Conservation (phyloP, 2,329 filamentous ascomycete species). For the Colletotrichum cordylinicola region DNA sequence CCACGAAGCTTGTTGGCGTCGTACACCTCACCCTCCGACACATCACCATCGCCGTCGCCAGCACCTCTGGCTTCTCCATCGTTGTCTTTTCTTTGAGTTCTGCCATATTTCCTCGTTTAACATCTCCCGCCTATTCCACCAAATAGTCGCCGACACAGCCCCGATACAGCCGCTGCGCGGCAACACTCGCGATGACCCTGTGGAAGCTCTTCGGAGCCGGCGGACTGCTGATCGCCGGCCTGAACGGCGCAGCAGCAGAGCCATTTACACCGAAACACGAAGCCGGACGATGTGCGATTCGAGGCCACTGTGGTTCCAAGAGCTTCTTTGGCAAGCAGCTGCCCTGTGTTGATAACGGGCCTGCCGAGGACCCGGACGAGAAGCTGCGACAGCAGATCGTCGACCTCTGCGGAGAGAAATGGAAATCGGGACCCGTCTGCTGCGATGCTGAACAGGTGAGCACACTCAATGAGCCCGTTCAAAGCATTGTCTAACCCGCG, state of each 20-base stretch:
- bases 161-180: constrained; percentile 15
- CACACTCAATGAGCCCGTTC: neutral
- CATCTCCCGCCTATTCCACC: neutral
- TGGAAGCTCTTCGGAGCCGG: constrained; percentile 34
- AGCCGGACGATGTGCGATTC: constrained; percentile 85
- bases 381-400: constrained; percentile 79
- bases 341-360: constrained; percentile 90
- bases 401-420: constrained; percentile 85
- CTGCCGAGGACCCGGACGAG: constrained; percentile 76
- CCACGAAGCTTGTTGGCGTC: constrained; percentile 4
- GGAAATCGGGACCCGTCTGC: constrained; percentile 84
- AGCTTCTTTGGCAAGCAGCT: constrained; percentile 88
- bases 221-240: constrained; percentile 30
- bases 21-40: neutral
- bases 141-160: neutral
- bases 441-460: constrained; percentile 80
- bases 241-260: constrained; percentile 28
- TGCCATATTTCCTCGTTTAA: neutral
- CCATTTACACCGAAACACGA: constrained; percentile 72
- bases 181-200: constrained; percentile 10
- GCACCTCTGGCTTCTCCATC: neutral
- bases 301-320: constrained; percentile 90
- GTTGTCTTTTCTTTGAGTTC: neutral
- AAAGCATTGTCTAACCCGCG: neutral
- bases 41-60: neutral